Evolutionary conservation across 805 yeast species (phyloP).

Genomic region (Metschnikowia reukaufii): DNA sequence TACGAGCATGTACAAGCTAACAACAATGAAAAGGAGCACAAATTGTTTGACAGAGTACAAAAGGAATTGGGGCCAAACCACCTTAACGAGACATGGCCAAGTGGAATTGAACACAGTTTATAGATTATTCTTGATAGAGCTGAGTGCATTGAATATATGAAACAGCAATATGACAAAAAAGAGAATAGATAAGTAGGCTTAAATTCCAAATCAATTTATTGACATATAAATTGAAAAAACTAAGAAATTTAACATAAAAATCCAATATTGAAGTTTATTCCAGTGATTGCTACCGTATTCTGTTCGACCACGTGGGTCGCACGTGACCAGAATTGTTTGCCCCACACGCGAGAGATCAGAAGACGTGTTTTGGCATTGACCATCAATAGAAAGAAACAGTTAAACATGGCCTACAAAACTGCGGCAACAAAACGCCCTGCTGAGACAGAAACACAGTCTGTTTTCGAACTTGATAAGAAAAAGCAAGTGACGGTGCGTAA

Average conservation of each 20-base stretch:
- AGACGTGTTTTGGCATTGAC: conserved; percentile 1
- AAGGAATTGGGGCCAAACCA: conserved; percentile 47
- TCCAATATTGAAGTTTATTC: no score
- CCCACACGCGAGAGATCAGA: not conserved
- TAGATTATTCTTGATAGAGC: not conserved
- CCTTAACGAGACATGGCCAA: conserved; percentile 65
- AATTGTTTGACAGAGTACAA: conserved; percentile 42
- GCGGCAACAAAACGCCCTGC: conserved; percentile 3
- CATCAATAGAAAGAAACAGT: not conserved
- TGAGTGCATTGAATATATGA: no score
- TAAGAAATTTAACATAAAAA: no score
- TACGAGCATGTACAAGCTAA: conserved; percentile 35
- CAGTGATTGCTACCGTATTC: no score
- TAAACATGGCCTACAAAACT: conserved; percentile 2
- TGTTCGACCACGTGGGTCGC: not conserved
- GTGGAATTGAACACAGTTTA: conserved; percentile 27
- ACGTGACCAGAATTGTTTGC: conserved; percentile 3
- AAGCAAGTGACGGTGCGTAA: conserved; percentile 73
- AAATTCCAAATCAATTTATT: no score
- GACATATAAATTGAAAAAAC: no score
- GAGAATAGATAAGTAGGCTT: no score
- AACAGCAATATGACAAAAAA: no score
- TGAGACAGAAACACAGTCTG: conserved; percentile 13
- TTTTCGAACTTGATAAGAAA: conserved; percentile 29
- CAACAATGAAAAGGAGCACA: conserved; percentile 48